Evolutionary conservation across 441 rosid genomes (phyloP).

Genomic region (Euphorbia schlechtendalii): DNA sequence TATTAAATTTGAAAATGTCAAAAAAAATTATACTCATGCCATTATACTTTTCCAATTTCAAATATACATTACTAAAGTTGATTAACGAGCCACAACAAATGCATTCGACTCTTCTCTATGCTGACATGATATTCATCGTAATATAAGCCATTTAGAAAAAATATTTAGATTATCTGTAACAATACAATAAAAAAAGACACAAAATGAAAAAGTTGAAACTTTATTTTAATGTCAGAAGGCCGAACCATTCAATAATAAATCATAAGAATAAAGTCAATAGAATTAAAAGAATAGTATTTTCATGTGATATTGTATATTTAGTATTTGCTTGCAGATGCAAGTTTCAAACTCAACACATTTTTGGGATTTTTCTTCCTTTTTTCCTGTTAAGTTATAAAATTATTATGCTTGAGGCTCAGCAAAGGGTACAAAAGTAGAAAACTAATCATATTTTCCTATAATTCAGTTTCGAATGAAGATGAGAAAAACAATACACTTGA

Average conservation of each 20-base stretch:
- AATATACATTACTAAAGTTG: no score
- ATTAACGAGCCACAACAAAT: no score
- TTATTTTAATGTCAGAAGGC: background rate
- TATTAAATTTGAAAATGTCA: no score
- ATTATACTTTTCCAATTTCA: no score
- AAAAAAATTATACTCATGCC: no score
- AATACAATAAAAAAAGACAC: no score
- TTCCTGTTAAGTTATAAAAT: background rate
- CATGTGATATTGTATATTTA: background rate
- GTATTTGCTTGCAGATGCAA: background rate
- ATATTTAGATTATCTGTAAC: no score
- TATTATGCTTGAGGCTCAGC: background rate
- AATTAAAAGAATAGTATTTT: background rate
- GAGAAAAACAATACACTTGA: background rate
- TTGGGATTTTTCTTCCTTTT: background rate
- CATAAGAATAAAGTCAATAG: background rate
- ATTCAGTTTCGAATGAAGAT: background rate
- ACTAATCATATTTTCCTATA: conserved; percentile 1
- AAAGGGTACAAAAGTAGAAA: background rate
- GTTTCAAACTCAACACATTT: background rate
- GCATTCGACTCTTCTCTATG: no score
- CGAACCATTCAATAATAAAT: background rate
- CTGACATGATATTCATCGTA: no score
- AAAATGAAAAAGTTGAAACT: no score
- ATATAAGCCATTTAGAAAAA: no score